Percentiles rank a stretch among this genome's conserved stretches.
Evolutionary conservation across 1,284 basidiomycete species (phyloP).

Genomic region (Gymnopus androsaceus): DNA sequence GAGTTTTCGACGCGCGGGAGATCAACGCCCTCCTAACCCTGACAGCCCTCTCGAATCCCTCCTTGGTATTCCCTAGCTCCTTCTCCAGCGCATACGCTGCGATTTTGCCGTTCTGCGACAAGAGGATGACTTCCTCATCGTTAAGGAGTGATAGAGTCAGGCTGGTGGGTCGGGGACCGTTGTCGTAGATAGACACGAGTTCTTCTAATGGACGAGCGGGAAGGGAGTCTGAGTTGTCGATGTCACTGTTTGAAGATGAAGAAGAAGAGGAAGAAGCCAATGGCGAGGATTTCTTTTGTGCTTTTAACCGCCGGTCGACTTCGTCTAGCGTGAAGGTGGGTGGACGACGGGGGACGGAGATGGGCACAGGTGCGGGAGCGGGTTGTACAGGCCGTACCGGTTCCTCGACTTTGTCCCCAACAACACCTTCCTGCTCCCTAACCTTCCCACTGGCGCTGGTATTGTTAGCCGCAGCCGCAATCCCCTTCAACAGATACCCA

Average conservation of each 20-base stretch:
- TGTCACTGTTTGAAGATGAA: slow-evolving; percentile 1
- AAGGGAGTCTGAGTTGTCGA: slow-evolving; percentile 12
- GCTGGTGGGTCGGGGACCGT: slow-evolving; percentile 70
- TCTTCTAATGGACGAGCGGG: slow-evolving; percentile 70
- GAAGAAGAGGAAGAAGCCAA: neutral
- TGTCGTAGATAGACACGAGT: slow-evolving; percentile 85
- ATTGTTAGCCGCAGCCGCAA: too few relatives aligned
- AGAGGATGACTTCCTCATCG: slow-evolving; percentile 91
- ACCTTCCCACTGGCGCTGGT: slow-evolving; percentile 43
- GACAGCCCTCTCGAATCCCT: slow-evolving; percentile 88
- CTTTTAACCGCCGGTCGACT: slow-evolving; percentile 48
- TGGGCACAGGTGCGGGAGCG: slow-evolving; percentile 15
- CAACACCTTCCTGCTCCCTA: slow-evolving; percentile 44
- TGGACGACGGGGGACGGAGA: neutral
- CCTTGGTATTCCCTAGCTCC: slow-evolving; percentile 62
- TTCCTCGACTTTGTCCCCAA: slow-evolving; percentile 51
- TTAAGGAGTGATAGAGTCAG: slow-evolving; percentile 59
- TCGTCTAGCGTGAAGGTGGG: slow-evolving; percentile 49
- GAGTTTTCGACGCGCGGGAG: slow-evolving; percentile 85
- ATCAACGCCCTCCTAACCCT: slow-evolving; percentile 86
- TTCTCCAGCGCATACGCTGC: slow-evolving; percentile 95
- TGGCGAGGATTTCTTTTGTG: slow-evolving; percentile 30
- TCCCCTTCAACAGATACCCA: slow-evolving; percentile 83
- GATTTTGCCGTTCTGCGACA: slow-evolving; percentile 92
- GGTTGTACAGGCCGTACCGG: slow-evolving; percentile 17